A percentile compares a stretch with the other conserved stretches of the same genome.
These are phyloP conservation scores for Endothia cerciana DNA, from an alignment of 2,329 filamentous ascomycete genomes.

Conservation along the genomic window DNA sequence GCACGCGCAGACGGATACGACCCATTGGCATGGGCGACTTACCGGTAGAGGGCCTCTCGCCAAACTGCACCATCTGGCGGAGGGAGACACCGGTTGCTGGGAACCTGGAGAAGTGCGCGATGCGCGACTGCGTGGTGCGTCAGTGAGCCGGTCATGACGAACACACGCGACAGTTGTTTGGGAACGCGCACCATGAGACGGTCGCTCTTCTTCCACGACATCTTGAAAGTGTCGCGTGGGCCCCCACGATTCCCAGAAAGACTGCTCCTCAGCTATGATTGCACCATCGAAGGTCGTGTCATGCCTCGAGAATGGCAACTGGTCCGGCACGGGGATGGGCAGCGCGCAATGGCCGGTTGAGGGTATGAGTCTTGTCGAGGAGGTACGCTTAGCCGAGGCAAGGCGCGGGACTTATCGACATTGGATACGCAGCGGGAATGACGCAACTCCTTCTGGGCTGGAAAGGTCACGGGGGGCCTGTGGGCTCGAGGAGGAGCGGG, in stretches of 20 bases:
- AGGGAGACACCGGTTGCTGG: slow-evolving; percentile 95
- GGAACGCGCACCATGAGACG: slow-evolving; percentile 68
- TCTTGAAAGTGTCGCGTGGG: slow-evolving; percentile 49
- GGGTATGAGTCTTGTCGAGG: slow-evolving; percentile 14
- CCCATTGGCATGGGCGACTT: too few species aligned
- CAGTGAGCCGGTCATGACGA: neutral
- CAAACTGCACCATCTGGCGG: slow-evolving; percentile 99
- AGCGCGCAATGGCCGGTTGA: too few species aligned
- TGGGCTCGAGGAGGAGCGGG: too few species aligned
- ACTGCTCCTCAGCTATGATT: slow-evolving; percentile 22
- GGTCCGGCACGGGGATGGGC: too few species aligned
- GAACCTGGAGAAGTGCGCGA: slow-evolving; percentile 95
- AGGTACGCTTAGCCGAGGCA: slow-evolving; percentile 29
- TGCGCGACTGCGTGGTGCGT: slow-evolving; percentile 64
- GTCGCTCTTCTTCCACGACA: slow-evolving; percentile 94
- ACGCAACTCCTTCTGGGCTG: slow-evolving; percentile 13
- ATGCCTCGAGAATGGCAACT: slow-evolving; percentile 1
- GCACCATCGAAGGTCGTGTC: slow-evolving; percentile 26
- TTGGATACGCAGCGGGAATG: slow-evolving; percentile 16
- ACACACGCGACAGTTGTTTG: neutral
- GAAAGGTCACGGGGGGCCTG: slow-evolving; percentile 19
- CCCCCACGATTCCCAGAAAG: slow-evolving; percentile 27
- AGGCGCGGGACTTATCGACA: slow-evolving; percentile 29
- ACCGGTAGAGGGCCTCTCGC: slow-evolving; percentile 90
- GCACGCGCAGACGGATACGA: neutral